phyloP scores from a whole-genome alignment of 768 basidiomycete genomes.

The Strobilomyces dryophilus region DNA sequence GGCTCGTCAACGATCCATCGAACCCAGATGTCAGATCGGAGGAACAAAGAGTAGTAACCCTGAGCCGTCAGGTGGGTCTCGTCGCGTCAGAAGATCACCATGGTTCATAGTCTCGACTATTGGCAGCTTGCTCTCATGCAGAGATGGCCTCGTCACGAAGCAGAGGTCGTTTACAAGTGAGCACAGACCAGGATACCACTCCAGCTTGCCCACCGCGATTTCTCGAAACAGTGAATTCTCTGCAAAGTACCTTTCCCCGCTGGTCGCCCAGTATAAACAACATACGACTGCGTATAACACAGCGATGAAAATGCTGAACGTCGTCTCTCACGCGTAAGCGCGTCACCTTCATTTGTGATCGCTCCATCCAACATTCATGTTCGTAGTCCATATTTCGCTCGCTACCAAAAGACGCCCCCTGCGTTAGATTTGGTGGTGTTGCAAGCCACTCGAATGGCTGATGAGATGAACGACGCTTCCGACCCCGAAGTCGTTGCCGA shows the following conservation, averaged over 20 bases:
- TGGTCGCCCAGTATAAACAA: slow-evolving; percentile 30
- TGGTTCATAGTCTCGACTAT: not conserved
- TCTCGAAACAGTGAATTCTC: slow-evolving; percentile 24
- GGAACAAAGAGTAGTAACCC: not conserved
- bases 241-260: slow-evolving; percentile 35
- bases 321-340: slow-evolving; percentile 12
- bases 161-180: slow-evolving; percentile 3
- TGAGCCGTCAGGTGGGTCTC: slow-evolving; percentile 9
- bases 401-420: slow-evolving; percentile 32
- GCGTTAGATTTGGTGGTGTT: slow-evolving; percentile 32
- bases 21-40: slow-evolving; percentile 3
- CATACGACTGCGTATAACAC: slow-evolving; percentile 21
- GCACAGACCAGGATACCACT: slow-evolving; percentile 15
- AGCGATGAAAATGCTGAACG: slow-evolving; percentile 31
- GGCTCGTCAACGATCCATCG: slow-evolving; percentile 8
- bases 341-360: not conserved
- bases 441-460: slow-evolving; percentile 36
- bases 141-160: slow-evolving; percentile 10
- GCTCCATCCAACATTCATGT: not conserved
- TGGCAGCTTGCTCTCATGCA: slow-evolving; percentile 30
- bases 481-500: slow-evolving; percentile 28
- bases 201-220: not conserved
- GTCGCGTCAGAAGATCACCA: not conserved
- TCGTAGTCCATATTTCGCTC: slow-evolving; percentile 39
- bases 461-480: slow-evolving; percentile 2